Conservation (phyloP, 805 yeast genomes). For the Kurtzmaniella fragi region DNA sequence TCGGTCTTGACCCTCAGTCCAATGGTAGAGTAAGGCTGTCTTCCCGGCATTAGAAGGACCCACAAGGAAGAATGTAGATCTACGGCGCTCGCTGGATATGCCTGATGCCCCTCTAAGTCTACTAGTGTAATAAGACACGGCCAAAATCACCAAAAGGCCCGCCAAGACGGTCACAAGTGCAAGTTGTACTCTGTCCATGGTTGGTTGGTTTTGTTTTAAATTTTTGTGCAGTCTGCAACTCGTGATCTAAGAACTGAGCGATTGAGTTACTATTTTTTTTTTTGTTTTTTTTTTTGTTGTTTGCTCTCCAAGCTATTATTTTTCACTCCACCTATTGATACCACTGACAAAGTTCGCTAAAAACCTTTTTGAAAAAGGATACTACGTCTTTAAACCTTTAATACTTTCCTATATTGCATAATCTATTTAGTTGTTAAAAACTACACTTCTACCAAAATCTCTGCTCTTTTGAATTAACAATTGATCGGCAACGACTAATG, state of each 20-base stretch:
- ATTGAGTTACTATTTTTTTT: neutral
- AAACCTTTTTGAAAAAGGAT: no score
- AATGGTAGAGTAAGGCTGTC: conserved; percentile 46
- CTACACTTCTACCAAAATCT: conserved; percentile 31
- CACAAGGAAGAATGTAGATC: conserved; percentile 56
- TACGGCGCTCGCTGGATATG: conserved; percentile 15
- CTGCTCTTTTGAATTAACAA: conserved; percentile 82
- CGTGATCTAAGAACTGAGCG: neutral
- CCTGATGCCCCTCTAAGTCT: conserved; percentile 9
- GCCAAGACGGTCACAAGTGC: conserved; percentile 17
- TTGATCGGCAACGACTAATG: conserved; percentile 87
- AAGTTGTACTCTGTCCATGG: conserved; percentile 26
- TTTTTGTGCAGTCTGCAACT: neutral
- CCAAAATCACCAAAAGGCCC: conserved; percentile 22
- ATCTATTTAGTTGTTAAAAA: conserved; percentile 3
- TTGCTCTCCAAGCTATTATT: no score
- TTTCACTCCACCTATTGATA: no score
- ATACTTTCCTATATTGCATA: no score
- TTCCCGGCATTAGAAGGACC: conserved; percentile 69
- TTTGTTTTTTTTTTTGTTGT: neutral
- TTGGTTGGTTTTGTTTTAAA: neutral
- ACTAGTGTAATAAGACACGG: conserved; percentile 19
- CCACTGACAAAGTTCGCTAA: no score
- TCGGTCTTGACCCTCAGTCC: conserved; percentile 7
- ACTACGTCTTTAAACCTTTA: no score